phyloP scores from a whole-genome alignment of 2,329 filamentous ascomycete genomes.

The Clarireedia paspali region DNA sequence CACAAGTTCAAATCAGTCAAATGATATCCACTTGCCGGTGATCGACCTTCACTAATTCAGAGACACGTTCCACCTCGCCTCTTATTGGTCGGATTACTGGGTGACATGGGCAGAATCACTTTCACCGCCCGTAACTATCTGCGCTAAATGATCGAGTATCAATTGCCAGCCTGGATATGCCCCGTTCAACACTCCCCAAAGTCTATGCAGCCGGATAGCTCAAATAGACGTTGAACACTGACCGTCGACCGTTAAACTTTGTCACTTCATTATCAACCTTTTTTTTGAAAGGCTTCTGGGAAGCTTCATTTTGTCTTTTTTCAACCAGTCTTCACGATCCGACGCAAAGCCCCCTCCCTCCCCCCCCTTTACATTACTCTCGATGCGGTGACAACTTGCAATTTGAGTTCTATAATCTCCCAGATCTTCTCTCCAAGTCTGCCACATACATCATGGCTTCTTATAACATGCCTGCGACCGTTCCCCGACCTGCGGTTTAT shows the following conservation, averaged over 20 bases:
- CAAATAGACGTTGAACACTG: constrained; percentile 1
- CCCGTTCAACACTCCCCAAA: constrained; percentile 1
- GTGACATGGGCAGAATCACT: neutral
- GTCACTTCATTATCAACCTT: neutral
- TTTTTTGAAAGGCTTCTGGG: neutral
- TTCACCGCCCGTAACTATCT: neutral
- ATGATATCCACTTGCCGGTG: neutral
- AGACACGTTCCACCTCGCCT: constrained; percentile 3
- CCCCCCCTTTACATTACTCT: constrained; percentile 7
- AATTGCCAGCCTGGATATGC: constrained; percentile 8
- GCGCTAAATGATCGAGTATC: constrained; percentile 1
- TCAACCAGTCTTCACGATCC: neutral
- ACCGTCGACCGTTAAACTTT: neutral
- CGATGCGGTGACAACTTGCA: constrained; percentile 27
- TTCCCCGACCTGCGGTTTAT: constrained; percentile 38
- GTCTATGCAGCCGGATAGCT: neutral
- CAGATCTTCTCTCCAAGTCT: constrained; percentile 11
- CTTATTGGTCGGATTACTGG: neutral
- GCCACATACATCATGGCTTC: constrained; percentile 33
- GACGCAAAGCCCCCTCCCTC: neutral
- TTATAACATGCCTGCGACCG: constrained; percentile 33
- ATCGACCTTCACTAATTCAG: neutral
- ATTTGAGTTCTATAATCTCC: constrained; percentile 11
- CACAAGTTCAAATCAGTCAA: too few relatives aligned
- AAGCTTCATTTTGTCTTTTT: neutral